Percentiles rank a stretch among this genome's conserved stretches.
Evolutionary conservation across 495 filamentous ascomycete genomes (phyloP).

Genomic region (Penicillium pancosmium): DNA sequence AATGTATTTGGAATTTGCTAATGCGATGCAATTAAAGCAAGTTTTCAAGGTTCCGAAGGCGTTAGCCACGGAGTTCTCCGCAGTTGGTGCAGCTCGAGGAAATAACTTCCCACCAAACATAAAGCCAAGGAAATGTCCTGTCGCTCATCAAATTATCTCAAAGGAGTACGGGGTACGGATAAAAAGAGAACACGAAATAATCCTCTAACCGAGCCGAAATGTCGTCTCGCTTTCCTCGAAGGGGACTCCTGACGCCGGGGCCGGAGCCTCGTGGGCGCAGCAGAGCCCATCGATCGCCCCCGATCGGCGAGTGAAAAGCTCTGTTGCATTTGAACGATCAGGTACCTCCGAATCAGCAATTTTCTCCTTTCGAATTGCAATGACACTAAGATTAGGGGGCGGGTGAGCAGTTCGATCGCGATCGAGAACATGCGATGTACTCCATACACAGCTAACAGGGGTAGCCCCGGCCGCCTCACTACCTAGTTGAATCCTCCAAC

Average conservation of each 20-base stretch:
- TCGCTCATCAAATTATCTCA: neutral
- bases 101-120: neutral
- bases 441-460: neutral
- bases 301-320: neutral
- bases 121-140: neutral
- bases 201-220: neutral
- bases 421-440: neutral
- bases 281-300: neutral
- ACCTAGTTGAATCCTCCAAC: conserved; percentile 8
- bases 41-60: neutral
- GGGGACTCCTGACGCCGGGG: neutral
- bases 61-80: neutral
- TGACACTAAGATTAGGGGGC: neutral
- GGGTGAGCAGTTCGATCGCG: neutral
- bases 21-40: neutral
- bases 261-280: neutral
- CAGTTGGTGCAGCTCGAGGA: neutral
- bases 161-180: neutral
- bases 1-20: neutral
- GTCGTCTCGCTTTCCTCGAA: neutral
- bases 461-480: conserved; percentile 3
- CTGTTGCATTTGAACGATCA: neutral
- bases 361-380: neutral
- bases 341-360: neutral
- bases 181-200: neutral